Evolutionary conservation across 495 filamentous ascomycete genomes (phyloP).

Genomic region (Podospora tetraspora): DNA sequence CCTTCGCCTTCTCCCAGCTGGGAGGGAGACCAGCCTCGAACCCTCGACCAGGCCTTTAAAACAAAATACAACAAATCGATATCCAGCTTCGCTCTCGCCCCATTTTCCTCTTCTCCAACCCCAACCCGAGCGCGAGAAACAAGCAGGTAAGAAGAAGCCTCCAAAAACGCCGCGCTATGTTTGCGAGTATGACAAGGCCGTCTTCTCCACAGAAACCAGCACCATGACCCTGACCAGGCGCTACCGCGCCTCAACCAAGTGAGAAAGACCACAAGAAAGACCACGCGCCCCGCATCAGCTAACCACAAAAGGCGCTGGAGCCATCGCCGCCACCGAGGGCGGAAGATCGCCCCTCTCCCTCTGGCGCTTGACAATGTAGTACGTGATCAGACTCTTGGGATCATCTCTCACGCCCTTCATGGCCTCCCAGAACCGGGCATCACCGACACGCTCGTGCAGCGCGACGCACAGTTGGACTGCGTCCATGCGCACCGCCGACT

Average conservation of each 20-base stretch:
- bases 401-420: slow-evolving; percentile 59
- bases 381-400: slow-evolving; percentile 71
- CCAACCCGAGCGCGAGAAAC: not conserved
- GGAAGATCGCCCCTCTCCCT: slow-evolving; percentile 29
- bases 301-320: not conserved
- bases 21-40: not conserved
- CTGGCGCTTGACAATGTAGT: slow-evolving; percentile 69
- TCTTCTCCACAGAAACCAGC: not conserved
- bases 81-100: not conserved
- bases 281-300: not conserved
- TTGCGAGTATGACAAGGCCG: not conserved
- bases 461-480: slow-evolving; percentile 71
- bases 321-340: not conserved
- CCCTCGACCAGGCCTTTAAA: not conserved
- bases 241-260: not conserved
- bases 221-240: not conserved
- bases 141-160: not conserved
- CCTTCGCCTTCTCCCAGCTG: not conserved
- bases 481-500: slow-evolving; percentile 73
- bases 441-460: slow-evolving; percentile 63
- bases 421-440: slow-evolving; percentile 59
- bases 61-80: not conserved
- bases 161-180: slow-evolving; percentile 5
- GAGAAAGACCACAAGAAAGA: not conserved
- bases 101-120: not conserved